Evolutionary conservation across 2,329 filamentous ascomycete species (phyloP), one percentile per base, ranked within the genome.

Genomic region (Chaetomiaceae sp.): DNA sequence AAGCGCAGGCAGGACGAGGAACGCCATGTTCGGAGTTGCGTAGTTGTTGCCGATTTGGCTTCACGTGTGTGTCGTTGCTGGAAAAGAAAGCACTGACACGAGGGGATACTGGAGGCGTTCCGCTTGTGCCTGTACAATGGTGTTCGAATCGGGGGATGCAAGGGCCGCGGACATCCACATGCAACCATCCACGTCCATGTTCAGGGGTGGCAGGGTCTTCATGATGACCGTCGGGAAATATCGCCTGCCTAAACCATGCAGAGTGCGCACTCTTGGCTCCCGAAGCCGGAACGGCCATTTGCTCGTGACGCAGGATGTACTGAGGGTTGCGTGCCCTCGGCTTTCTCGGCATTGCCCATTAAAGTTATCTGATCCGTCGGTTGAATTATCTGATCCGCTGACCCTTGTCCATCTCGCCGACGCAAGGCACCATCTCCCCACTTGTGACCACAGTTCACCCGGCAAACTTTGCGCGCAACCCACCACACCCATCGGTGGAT

Each of bases 1-100:
- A 27, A 73, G 58, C 12, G 70, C 68, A 18, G 71, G 71, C 18
- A 69, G 57, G n/a, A 73, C 63, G 20, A 65, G 62, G 46, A 67
- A 67, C 33, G 60, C 56, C 68, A 69, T 69, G 24, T 24, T 36
- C 33, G n/a, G n/a, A n/a, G n/a, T n/a, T n/a, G n/a, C 26, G 15
- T 39, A 20, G 14, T 8, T 40, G 11, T 4, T 12, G 11, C 26
- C 14, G 3, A 15, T n/a, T 24, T 4, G 9, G 24, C 8, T 6
- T 15, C 12, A 6, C 14, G 12, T 34, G 15, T 19, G 17, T 11
- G 17, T 11, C 9, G 18, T 19, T 19, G 17, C 1, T 3, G 27
- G 11, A 27, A 29, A 29, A 5, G 27, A n/a, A n/a, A n/a, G n/a
- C n/a, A n/a, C n/a, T n/a, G n/a, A n/a, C n/a, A n/a, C n/a, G n/a